A percentile compares a stretch with the other conserved stretches of the same genome.
phyloP scores from a whole-genome alignment of 1,139 yeast genomes.

The Taphrina communis region DNA sequence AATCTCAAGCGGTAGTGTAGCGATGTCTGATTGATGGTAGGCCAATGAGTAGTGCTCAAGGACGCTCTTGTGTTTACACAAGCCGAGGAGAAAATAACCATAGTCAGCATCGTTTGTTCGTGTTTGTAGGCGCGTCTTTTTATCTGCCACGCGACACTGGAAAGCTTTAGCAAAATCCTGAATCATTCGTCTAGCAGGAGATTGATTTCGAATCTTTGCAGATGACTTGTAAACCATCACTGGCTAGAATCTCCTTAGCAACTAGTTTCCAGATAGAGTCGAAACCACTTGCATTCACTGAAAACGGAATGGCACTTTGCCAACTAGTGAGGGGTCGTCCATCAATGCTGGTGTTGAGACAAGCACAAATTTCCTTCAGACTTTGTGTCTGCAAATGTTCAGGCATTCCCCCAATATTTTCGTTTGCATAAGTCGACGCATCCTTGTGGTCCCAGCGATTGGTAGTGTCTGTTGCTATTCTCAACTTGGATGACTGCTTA shows the following conservation, averaged over 20 bases:
- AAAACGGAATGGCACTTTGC: slow-evolving; percentile 12
- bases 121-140: background rate
- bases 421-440: background rate
- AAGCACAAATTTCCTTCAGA: slow-evolving; percentile 11
- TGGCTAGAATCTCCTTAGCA: background rate
- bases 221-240: slow-evolving; percentile 10
- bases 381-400: background rate
- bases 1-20: background rate
- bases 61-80: background rate
- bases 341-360: background rate
- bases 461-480: background rate
- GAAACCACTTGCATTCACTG: background rate
- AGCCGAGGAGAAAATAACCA: slow-evolving; percentile 8
- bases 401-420: background rate
- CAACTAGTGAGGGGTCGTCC: slow-evolving; percentile 4
- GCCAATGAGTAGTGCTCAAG: slow-evolving; percentile 10
- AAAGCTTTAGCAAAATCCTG: slow-evolving; percentile 10
- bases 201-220: slow-evolving; percentile 2
- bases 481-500: background rate
- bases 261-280: background rate
- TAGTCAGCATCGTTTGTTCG: slow-evolving; percentile 22
- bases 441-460: background rate
- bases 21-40: background rate
- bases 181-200: slow-evolving; percentile 3
- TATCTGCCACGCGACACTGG: background rate